These are phyloP conservation scores for Blastobotrys petasosporus DNA, from an alignment of 1,139 yeast genomes.

Conservation along the genomic window DNA sequence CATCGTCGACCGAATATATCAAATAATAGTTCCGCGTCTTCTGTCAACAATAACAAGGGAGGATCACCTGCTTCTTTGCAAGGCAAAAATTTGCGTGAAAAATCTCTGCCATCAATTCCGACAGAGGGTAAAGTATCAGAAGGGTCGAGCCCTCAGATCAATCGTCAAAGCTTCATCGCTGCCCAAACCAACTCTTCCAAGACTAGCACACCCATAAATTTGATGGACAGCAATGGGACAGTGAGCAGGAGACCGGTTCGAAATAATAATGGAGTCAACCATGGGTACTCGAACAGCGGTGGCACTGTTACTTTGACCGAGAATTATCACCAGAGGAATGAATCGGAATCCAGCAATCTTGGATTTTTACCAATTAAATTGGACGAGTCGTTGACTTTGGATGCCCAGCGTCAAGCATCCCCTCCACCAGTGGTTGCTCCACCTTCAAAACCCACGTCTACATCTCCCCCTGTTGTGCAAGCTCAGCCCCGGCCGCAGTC, in stretches of 20 bases:
- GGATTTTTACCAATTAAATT: constrained; percentile 19
- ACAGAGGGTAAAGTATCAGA: constrained; percentile 1
- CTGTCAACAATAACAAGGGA: constrained; percentile 3
- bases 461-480: no score
- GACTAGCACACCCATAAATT: no score
- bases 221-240: no score
- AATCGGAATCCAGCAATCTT: constrained; percentile 10
- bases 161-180: no score
- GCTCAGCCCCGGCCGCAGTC: no score
- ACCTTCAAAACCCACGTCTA: no score
- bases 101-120: constrained; percentile 29
- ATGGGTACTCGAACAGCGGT: not conserved
- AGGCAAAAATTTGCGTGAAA: constrained; percentile 17
- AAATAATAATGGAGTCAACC: no score
- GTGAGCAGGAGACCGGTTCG: no score
- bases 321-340: constrained; percentile 7
- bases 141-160: no score
- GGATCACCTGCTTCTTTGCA: constrained; percentile 3
- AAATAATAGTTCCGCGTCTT: constrained; percentile 1
- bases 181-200: no score
- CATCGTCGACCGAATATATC: constrained; percentile 2
- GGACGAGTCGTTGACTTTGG: constrained; percentile 14
- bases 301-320: constrained; percentile 5
- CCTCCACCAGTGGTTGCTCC: not conserved
- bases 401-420: constrained; percentile 3